phyloP scores from a whole-genome alignment of 2,329 filamentous ascomycete species.

The Alternaria rosae region DNA sequence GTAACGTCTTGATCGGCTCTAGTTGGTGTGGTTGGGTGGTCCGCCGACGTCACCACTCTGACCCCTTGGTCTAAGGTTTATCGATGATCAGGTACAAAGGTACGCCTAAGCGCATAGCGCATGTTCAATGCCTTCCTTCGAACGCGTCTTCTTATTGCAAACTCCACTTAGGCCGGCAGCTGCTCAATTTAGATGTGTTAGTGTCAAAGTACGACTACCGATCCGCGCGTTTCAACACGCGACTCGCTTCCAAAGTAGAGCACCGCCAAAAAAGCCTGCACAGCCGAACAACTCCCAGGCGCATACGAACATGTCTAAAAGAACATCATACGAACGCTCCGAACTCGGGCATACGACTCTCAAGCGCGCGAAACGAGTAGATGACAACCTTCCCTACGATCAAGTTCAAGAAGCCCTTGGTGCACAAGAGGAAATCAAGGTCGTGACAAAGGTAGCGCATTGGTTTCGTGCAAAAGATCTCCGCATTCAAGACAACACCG shows the following conservation, averaged over 20 bases:
- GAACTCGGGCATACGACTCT: conserved; percentile 54
- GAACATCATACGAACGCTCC: conserved; percentile 40
- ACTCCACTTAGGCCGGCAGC: neutral
- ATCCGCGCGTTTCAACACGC: conserved; percentile 17
- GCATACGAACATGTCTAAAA: conserved; percentile 31
- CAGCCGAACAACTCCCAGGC: conserved; percentile 4
- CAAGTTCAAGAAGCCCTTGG: conserved; percentile 51
- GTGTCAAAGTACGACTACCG: neutral
- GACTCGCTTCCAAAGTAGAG: conserved; percentile 11
- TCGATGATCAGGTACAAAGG: conserved; percentile 19
- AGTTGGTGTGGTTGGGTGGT: conserved; percentile 14
- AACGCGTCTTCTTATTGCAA: conserved; percentile 2
- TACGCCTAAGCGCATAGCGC: neutral
- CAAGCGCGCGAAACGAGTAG: conserved; percentile 60
- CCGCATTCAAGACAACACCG: conserved; percentile 60
- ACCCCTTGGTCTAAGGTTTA: conserved; percentile 8
- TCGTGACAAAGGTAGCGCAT: conserved; percentile 55
- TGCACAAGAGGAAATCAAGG: conserved; percentile 48
- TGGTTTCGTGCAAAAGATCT: conserved; percentile 63
- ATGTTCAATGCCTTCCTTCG: conserved; percentile 20
- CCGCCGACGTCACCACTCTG: conserved; percentile 38
- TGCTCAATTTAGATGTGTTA: neutral
- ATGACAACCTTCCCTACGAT: conserved; percentile 54
- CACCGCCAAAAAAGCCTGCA: conserved; percentile 9
- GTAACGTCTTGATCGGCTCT: conserved; percentile 28